Percentiles rank a stretch among this genome's conserved stretches.
Conservation (phyloP, 78 protist genomes). For the Protostelium mycophagum region DNA sequence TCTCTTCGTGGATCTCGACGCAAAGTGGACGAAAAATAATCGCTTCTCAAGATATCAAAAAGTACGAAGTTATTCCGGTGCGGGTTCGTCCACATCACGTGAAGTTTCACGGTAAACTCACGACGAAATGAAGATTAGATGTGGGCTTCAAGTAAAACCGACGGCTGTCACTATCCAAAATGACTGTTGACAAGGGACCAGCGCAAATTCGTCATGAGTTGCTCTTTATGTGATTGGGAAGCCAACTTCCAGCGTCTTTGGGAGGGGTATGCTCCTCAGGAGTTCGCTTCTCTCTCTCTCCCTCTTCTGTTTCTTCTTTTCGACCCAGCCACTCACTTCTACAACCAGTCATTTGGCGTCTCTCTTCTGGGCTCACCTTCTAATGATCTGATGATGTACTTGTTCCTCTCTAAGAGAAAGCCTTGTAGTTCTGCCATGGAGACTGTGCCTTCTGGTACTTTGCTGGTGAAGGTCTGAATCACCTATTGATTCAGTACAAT, state of each 20-base stretch:
- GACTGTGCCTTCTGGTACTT: background rate
- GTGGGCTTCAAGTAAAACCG: too few species aligned
- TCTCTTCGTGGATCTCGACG: background rate
- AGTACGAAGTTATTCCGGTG: too few species aligned
- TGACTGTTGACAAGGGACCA: too few species aligned
- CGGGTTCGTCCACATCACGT: too few species aligned
- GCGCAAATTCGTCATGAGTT: too few species aligned
- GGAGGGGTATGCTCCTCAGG: background rate
- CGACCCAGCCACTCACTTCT: background rate
- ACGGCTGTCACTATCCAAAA: too few species aligned
- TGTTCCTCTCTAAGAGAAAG: background rate
- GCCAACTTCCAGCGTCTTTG: background rate
- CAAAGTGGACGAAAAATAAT: too few species aligned
- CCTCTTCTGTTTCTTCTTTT: background rate
- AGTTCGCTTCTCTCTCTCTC: background rate
- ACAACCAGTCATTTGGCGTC: background rate
- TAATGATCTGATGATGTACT: background rate
- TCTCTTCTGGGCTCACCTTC: background rate
- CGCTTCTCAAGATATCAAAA: too few species aligned
- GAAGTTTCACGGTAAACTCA: too few species aligned
- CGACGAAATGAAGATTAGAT: too few species aligned
- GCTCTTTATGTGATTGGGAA: background rate
- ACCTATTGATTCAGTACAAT: background rate
- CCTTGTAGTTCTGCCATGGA: background rate
- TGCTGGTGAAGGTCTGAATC: background rate